Percentiles rank a stretch among this genome's conserved stretches.
These are phyloP conservation scores for Fallopia convolvulus DNA, from an alignment of 148 eudicot species.

Conservation along the genomic window DNA sequence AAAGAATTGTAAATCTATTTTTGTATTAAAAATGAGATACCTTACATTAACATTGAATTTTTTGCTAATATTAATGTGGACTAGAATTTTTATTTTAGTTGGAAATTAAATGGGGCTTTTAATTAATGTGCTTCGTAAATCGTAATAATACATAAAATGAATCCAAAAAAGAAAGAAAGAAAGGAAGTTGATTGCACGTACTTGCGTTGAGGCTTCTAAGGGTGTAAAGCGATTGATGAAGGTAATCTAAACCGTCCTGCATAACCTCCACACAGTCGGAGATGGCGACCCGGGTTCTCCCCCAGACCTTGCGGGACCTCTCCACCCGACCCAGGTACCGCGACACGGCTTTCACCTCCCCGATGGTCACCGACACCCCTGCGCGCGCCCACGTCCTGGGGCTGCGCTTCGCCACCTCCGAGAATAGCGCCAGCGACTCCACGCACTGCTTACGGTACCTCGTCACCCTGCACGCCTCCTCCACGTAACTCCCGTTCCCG, in stretches of 20 bases:
- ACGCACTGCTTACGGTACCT: conserved; percentile 45
- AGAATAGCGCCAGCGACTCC: conserved; percentile 42
- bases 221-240: conserved; percentile 35
- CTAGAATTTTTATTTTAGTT: too few species aligned
- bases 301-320: conserved; percentile 16
- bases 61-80: too few species aligned
- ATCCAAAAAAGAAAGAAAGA: background rate
- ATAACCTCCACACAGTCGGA: conserved; percentile 57
- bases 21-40: too few species aligned
- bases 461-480: conserved; percentile 63
- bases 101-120: too few species aligned
- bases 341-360: conserved; percentile 35
- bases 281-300: conserved; percentile 33
- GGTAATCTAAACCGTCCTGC: conserved; percentile 41
- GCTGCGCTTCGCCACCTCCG: conserved; percentile 37
- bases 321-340: conserved; percentile 18
- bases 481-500: conserved; percentile 22
- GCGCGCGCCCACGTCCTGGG: conserved; percentile 63
- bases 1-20: too few species aligned
- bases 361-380: conserved; percentile 57
- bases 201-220: conserved; percentile 36
- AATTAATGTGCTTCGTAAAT: too few species aligned
- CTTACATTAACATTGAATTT: too few species aligned
- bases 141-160: too few species aligned
- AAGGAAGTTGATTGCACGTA: background rate